phyloP scores from a whole-genome alignment of 2,329 filamentous ascomycete species.

The Colletotrichum sp. region DNA sequence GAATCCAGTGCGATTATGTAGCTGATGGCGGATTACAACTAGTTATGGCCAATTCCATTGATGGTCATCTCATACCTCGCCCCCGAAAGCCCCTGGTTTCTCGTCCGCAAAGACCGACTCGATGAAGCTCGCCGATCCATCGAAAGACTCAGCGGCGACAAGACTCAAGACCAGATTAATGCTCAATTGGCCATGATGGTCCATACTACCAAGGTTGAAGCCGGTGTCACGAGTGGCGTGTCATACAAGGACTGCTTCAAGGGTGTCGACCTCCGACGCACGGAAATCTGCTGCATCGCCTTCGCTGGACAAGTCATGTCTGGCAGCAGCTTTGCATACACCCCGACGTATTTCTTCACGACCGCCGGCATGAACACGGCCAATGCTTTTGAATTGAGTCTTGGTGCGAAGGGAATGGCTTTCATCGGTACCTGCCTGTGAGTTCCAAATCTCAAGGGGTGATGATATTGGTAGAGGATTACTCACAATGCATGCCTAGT shows the following conservation, averaged over 20 bases:
- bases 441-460: not conserved
- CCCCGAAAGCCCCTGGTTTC: slow-evolving; percentile 50
- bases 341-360: slow-evolving; percentile 50
- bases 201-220: slow-evolving; percentile 44
- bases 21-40: not conserved
- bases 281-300: slow-evolving; percentile 45
- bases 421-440: slow-evolving; percentile 39
- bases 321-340: slow-evolving; percentile 44
- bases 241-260: slow-evolving; percentile 54
- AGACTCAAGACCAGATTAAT: slow-evolving; percentile 17
- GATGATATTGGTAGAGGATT: not conserved
- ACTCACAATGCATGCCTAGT: slow-evolving; percentile 36
- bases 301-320: slow-evolving; percentile 46
- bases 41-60: slow-evolving; percentile 41
- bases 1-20: not conserved
- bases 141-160: slow-evolving; percentile 31
- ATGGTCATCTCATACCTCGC: slow-evolving; percentile 40
- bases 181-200: slow-evolving; percentile 29
- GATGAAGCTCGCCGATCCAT: slow-evolving; percentile 37
- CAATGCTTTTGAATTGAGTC: slow-evolving; percentile 43
- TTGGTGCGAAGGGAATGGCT: slow-evolving; percentile 44
- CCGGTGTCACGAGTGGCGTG: slow-evolving; percentile 40
- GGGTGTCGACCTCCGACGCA: slow-evolving; percentile 46
- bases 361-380: slow-evolving; percentile 44
- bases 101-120: slow-evolving; percentile 40